These are phyloP conservation scores for Quercus mongolica DNA, from an alignment of 306 rosid genomes.

Conservation along the genomic window DNA sequence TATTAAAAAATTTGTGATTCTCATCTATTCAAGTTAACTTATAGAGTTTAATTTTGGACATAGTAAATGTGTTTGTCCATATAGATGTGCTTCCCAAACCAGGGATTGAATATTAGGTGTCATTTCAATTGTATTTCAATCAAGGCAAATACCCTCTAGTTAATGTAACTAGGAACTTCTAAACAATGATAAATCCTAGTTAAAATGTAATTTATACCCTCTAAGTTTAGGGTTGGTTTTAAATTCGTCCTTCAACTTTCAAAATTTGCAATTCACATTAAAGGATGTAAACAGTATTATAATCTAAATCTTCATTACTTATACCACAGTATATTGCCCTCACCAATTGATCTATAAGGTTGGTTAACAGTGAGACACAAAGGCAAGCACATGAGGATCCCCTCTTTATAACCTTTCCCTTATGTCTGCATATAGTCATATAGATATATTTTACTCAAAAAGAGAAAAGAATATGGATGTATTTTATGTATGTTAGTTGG, in stretches of 20 bases:
- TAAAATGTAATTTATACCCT: too few species aligned
- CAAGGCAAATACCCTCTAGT: neutral
- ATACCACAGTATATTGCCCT: neutral
- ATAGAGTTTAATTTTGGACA: too few species aligned
- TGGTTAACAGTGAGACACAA: neutral
- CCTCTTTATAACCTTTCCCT: constrained; percentile 12
- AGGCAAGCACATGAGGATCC: constrained; percentile 32
- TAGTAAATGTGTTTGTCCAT: too few species aligned
- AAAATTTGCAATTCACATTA: too few species aligned
- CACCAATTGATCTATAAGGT: constrained; percentile 4
- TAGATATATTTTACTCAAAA: too few species aligned
- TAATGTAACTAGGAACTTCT: neutral
- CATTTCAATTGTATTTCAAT: neutral
- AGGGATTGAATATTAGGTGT: neutral
- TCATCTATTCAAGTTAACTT: too few species aligned
- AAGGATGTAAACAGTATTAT: too few species aligned
- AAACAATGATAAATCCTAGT: neutral
- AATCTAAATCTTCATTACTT: too few species aligned
- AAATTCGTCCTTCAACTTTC: too few species aligned
- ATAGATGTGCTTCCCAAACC: neutral
- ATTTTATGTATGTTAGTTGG: constrained; percentile 16
- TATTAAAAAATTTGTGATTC: too few species aligned
- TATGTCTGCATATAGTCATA: neutral
- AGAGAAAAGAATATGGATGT: neutral
- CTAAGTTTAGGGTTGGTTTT: too few species aligned